Evolutionary conservation across 1,284 basidiomycete genomes (phyloP), one percentile per base, ranked within the genome.

Genomic region (Agroathelia rolfsii): DNA sequence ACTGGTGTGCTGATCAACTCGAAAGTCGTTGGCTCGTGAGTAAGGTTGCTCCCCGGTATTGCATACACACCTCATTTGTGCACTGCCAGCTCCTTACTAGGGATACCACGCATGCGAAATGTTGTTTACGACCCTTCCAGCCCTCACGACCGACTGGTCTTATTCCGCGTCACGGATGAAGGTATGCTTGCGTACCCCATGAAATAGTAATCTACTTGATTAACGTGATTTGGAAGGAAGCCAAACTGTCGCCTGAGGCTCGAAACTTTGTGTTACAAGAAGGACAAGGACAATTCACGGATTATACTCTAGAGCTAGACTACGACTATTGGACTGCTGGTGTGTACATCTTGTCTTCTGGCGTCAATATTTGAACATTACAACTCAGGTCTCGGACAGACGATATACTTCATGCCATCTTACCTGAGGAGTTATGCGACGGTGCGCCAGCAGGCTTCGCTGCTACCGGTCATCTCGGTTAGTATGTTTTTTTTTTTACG

Each of bases 371-470:
- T 28, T 28, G 6, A 24, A 23, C 23, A 22, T 18, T 5, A 4
- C 10, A 15, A 15, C 37, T 7, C 14, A 39, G 37, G 30, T 22
- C 11, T 18, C 7, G n/a, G 12, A 12, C 34, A 90, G 90, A 87
- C 49, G 83, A 94, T 30, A 80, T 95, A 28, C 59, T 96, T 6
- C 69, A 79, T 34, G 66, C 81, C 5, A 67, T 90, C 27, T 64
- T 96, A 9, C 92, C 92, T 0, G 66, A 78, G 39, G 66, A 77
- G n/a, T 62, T 92, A 2, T 64, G 73, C 13, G 76, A 83, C 30
- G 83, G 81, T 24, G 76, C 86, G 1, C 94, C 94, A 0, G 75
- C 77, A 1, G 84, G 88, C 0, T 98, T 92, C 58, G 82, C 94
- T 7, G 72, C 76, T 36, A 85, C 80, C 1, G 94, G 95, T 0